Base-by-base conservation (phyloP, 2,329 filamentous ascomycete species). In the Aureobasidium sp. region DNA sequence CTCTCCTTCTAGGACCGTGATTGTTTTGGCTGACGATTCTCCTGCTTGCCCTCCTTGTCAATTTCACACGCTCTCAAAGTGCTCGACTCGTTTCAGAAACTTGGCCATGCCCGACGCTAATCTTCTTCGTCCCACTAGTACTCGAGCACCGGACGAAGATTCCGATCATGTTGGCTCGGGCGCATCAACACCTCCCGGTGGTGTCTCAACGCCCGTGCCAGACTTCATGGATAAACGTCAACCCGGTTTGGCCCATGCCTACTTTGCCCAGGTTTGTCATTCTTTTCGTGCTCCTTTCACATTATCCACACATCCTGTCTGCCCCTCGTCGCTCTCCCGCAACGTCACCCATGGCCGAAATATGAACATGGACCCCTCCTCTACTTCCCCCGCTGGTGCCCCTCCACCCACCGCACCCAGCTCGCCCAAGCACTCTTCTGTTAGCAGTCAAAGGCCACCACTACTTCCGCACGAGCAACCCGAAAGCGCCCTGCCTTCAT, bases 201-300 rank as follows among this genome's bases (percentile, higher is more conserved):
- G 71, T 59, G 85, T 96, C 75, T 89, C 91, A 67, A 99, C 94
- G 65, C 94, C 94, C 68, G 89, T 92, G 72, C 94, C 94, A 68
- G 93, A 97, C 77, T 88, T 89, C 66, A 87, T 89, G 72, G 94
- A 99, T 80, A 97, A 96, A 79, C 89, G 94, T 78, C 82, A 96
- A 73, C 94, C 94, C 68, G 90, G 91, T 74, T 96, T 97, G 80
- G 9, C 88, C 94, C 85, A 86, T 76, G 95, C 88, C 82, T 97
- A 94, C 82, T 96, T 97, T 84, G 89, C 88, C 81, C 94, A 99
- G 93, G 94, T 99, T 96, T 87, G 94, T 97, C 84, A 84, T 82
- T 85, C 84, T 81, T 85, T 86, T 86, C 72, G 74, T 45, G 45
- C 42, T 59, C 45, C 57, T 36, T 50, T 42, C 37, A 50, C 57